Base-by-base conservation (phyloP, 2,329 filamentous ascomycete species). In the Pyrenochaeta sp. region DNA sequence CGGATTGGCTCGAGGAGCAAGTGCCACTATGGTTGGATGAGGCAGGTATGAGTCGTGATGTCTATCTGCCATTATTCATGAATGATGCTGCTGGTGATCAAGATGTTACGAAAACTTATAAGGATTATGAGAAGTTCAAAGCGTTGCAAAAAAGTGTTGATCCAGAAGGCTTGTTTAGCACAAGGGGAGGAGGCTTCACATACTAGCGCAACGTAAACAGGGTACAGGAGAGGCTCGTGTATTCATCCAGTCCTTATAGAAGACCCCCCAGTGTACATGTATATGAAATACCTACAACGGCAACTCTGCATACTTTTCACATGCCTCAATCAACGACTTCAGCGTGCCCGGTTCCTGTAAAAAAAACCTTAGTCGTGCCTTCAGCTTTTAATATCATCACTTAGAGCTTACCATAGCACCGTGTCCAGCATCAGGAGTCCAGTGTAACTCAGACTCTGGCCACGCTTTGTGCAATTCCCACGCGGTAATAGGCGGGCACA, bases 381-480 rank as follows among this genome's bases (percentile, higher is more conserved):
- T 15, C 30, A n/a, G 7, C 9, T 11, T n/a, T 3, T 21, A 15
- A 3, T 3, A 27, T 3, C 12, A 7, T 20, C 14, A 20, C 15
- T 37, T 36, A 11, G n/a, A 33, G 53, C 62, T 49, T 35, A 65
- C 62, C 36, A 48, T 64, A 17, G 66, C 68, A 49, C 60, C 59
- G 56, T 78, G 75, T 6, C 75, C 75, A 1, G 74, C 70, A 58
- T 74, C 71, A 21, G 56, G 48, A 20, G 73, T 56, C 60, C 65
- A 74, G 49, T 71, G 61, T 49, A 77, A 45, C 49, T 58, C 69
- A 6, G 72, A 72, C 49, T 69, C 62, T 4, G 73, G 72, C 48
- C 76, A 70, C 4, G 71, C 72, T 49, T 79, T 72, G 45, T 79
- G 76, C 32, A 81, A 49, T 10, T 77, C 75, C 76, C 76, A 81